A percentile compares a stretch with the other conserved stretches of the same genome.
Evolutionary conservation across 495 filamentous ascomycete genomes (phyloP).

Genomic region (Penicillium bovifimosum): DNA sequence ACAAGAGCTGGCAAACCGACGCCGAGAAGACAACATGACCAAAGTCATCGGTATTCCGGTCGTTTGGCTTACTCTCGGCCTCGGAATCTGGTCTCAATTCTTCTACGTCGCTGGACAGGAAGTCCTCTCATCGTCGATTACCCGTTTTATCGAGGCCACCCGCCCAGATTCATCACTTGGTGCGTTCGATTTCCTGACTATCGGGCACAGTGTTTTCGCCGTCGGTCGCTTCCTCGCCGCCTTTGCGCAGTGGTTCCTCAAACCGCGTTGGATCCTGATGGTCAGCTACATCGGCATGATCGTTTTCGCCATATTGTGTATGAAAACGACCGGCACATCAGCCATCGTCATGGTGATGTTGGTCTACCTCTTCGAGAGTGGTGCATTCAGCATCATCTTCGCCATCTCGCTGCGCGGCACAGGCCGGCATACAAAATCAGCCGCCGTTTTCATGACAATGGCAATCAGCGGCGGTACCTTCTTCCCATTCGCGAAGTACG

Average conservation of each 20-base stretch:
- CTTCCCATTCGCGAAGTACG: constrained; percentile 51
- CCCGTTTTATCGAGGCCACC: constrained; percentile 33
- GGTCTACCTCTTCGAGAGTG: constrained; percentile 57
- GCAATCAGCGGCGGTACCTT: constrained; percentile 53
- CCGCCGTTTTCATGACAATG: constrained; percentile 47
- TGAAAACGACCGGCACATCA: constrained; percentile 43
- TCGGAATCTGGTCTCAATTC: constrained; percentile 56
- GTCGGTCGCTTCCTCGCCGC: constrained; percentile 58
- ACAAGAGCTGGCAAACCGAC: constrained; percentile 47
- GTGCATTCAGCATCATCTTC: constrained; percentile 59
- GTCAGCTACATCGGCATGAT: constrained; percentile 51
- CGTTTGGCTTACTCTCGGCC: constrained; percentile 51
- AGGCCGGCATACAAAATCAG: constrained; percentile 56
- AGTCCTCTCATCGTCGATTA: constrained; percentile 44
- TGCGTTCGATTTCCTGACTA: constrained; percentile 43
- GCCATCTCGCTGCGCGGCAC: constrained; percentile 56
- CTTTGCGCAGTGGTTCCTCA: constrained; percentile 48
- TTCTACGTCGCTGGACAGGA: constrained; percentile 66
- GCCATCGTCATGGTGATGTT: constrained; percentile 49
- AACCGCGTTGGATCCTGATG: constrained; percentile 58
- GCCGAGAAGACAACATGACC: constrained; percentile 46
- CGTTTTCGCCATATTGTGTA: constrained; percentile 49
- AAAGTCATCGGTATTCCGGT: constrained; percentile 43
- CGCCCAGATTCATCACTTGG: constrained; percentile 26
- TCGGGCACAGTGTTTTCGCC: constrained; percentile 58